Conservation (phyloP, 805 yeast species). For the Isabelozyma rhagii region DNA sequence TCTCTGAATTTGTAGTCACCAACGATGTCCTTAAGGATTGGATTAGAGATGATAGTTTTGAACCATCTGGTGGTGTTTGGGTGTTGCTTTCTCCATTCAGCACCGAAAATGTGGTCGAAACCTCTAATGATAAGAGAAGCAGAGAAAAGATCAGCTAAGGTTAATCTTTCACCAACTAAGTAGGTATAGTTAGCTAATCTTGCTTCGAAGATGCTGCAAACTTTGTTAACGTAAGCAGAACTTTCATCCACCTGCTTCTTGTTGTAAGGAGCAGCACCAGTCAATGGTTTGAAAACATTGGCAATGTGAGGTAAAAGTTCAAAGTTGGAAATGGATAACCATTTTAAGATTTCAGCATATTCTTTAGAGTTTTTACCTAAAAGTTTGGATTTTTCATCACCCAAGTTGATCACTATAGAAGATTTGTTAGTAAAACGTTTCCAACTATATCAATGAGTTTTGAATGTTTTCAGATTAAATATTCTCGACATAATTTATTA, state of each 20-base stretch:
- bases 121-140: conserved; percentile 52
- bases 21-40: conserved; percentile 46
- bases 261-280: conserved; percentile 73
- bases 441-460: background rate
- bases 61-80: conserved; percentile 73
- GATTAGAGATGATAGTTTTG: conserved; percentile 48
- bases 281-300: conserved; percentile 54
- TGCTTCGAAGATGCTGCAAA: conserved; percentile 48
- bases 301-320: conserved; percentile 55
- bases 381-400: conserved; percentile 44
- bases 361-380: conserved; percentile 66
- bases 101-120: conserved; percentile 58
- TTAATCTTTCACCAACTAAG: conserved; percentile 60
- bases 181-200: conserved; percentile 60
- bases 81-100: conserved; percentile 58
- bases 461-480: conserved; percentile 44
- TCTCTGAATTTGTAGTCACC: conserved; percentile 57
- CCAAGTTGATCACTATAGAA: conserved; percentile 42
- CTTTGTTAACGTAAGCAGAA: conserved; percentile 32
- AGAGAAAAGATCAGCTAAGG: conserved; percentile 58
- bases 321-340: conserved; percentile 74
- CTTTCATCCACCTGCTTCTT: conserved; percentile 60
- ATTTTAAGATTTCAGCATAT: conserved; percentile 64
- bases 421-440: conserved; percentile 14
- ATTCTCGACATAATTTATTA: conserved; percentile 72